Conservation (phyloP, 2,329 filamentous ascomycete species). For the Colletotrichum sp. region DNA sequence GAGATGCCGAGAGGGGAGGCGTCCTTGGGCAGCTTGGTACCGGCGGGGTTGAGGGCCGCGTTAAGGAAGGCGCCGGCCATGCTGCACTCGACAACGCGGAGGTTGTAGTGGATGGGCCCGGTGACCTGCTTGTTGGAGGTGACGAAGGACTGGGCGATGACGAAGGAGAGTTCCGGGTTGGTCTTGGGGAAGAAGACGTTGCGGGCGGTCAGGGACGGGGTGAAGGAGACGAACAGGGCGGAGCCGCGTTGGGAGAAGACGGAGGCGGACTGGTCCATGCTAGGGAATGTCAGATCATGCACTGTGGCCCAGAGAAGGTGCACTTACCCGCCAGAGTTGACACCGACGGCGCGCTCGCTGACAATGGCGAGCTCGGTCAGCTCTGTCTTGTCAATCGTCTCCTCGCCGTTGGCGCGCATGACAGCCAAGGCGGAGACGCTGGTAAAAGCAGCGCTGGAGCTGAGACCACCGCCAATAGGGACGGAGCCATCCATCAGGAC, state of each 20-base stretch:
- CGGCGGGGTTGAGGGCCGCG: constrained; percentile 60
- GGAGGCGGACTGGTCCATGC: constrained; percentile 97
- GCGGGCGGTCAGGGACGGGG: constrained; percentile 75
- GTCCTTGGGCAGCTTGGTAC: constrained; percentile 73
- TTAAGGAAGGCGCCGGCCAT: constrained; percentile 78
- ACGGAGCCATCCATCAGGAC: constrained; percentile 91
- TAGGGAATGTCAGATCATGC: constrained; percentile 33
- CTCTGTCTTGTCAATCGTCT: constrained; percentile 85
- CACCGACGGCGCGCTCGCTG: constrained; percentile 90
- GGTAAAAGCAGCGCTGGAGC: constrained; percentile 92
- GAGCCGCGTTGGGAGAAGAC: constrained; percentile 89
- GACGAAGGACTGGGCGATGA: constrained; percentile 94
- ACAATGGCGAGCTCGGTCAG: constrained; percentile 93
- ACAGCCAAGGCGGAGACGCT: constrained; percentile 89
- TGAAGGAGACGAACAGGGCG: constrained; percentile 90
- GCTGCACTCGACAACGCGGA: constrained; percentile 94
- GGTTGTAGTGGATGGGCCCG: constrained; percentile 92
- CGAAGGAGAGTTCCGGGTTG: constrained; percentile 83
- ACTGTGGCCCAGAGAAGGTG: not conserved
- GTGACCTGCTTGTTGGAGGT: constrained; percentile 94
- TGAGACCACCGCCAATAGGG: constrained; percentile 88
- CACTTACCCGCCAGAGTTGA: constrained; percentile 89
- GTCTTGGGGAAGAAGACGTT: constrained; percentile 85
- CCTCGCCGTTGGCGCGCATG: constrained; percentile 82
- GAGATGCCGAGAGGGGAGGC: constrained; percentile 82